Percentiles rank a stretch among this genome's conserved stretches.
Evolutionary conservation across 805 yeast genomes (phyloP).

Genomic region (Candida endomychidarum): DNA sequence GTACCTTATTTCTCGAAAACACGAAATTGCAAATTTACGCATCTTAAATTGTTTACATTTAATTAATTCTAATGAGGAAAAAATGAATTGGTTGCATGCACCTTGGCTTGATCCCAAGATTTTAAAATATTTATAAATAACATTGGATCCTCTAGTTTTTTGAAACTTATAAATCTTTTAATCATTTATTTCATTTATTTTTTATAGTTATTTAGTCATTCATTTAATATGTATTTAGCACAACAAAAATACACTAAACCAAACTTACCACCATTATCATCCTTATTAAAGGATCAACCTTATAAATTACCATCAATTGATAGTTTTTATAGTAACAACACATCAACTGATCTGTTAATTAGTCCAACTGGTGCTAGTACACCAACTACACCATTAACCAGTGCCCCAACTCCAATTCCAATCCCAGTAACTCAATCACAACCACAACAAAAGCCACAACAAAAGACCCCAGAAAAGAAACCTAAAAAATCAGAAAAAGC

Average conservation of each 20-base stretch:
- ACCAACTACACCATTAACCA: slow-evolving; percentile 7
- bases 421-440: neutral
- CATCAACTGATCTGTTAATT: slow-evolving; percentile 7
- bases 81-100: neutral
- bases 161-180: neutral
- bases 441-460: neutral
- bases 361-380: slow-evolving; percentile 7
- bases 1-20: slow-evolving; percentile 10
- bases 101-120: slow-evolving; percentile 3
- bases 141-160: slow-evolving; percentile 1
- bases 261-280: slow-evolving; percentile 41
- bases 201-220: neutral
- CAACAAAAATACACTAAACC: slow-evolving; percentile 35
- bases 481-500: slow-evolving; percentile 24
- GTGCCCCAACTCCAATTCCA: slow-evolving; percentile 8
- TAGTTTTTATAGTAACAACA: slow-evolving; percentile 8
- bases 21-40: slow-evolving; percentile 7
- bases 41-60: slow-evolving; percentile 12
- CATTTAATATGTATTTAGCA: slow-evolving; percentile 21
- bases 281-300: slow-evolving; percentile 24
- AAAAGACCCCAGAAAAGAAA: neutral
- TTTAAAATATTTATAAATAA: slow-evolving; percentile 4
- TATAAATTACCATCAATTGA: slow-evolving; percentile 16
- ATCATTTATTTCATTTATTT: neutral
- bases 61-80: slow-evolving; percentile 9